Evolutionary conservation across 805 yeast genomes (phyloP).

Genomic region (Candida loeiensis): DNA sequence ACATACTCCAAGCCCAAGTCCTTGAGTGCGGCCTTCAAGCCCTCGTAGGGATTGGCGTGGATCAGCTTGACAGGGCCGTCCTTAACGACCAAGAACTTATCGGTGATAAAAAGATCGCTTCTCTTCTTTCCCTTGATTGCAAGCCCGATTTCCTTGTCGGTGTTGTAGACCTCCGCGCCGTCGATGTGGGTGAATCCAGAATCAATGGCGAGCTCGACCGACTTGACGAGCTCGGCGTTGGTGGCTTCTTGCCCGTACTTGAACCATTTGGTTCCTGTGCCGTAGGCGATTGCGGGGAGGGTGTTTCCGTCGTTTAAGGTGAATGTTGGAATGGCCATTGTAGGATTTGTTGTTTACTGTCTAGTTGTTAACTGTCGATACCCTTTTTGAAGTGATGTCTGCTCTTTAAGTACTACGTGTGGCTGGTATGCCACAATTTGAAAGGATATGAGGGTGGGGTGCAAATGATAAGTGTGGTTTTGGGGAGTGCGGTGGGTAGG

Average conservation of each 20-base stretch:
- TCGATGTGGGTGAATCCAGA: slow-evolving; percentile 59
- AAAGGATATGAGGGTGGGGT: no score
- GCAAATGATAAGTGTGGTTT: no score
- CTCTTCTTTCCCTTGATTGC: slow-evolving; percentile 37
- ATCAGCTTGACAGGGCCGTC: slow-evolving; percentile 13
- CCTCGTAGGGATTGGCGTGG: slow-evolving; percentile 39
- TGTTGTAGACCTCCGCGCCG: slow-evolving; percentile 63
- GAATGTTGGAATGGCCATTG: slow-evolving; percentile 14
- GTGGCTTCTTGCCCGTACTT: slow-evolving; percentile 21
- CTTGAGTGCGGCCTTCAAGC: slow-evolving; percentile 37
- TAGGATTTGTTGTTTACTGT: no score
- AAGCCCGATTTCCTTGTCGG: slow-evolving; percentile 56
- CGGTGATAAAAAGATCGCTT: slow-evolving; percentile 52
- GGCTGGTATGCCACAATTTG: no score
- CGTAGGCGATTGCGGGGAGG: slow-evolving; percentile 45
- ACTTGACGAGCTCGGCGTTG: slow-evolving; percentile 36
- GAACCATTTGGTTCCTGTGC: slow-evolving; percentile 43
- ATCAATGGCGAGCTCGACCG: slow-evolving; percentile 45
- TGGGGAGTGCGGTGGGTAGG: no score
- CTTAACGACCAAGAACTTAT: slow-evolving; percentile 41
- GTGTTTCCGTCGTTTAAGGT: slow-evolving; percentile 29
- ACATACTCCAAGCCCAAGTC: slow-evolving; percentile 43
- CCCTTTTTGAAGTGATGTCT: no score
- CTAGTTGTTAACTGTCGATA: no score
- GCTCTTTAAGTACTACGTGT: no score